Evolutionary conservation across 495 filamentous ascomycete genomes (phyloP), one percentile per base, ranked within the genome.

Genomic region (Aspergillus carlsbadensis): DNA sequence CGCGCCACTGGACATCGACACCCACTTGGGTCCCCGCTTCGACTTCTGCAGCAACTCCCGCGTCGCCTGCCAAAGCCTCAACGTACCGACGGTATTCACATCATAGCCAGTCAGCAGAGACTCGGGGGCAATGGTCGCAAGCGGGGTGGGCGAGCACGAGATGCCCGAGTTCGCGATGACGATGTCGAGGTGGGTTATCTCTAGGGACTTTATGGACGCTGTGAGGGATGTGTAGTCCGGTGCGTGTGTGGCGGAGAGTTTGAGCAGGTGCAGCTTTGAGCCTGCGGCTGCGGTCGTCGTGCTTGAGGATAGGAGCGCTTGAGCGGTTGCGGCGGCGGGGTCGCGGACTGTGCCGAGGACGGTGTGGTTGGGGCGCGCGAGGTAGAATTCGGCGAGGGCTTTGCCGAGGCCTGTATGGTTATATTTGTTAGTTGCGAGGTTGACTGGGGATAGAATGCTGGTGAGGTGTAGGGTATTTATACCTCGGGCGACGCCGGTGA

Each of bases 361-460:
- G 40, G 51, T 54, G 26, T 54, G 51, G 39, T 54, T 44, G 24
- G 51, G 51, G 24, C 51, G 51, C n/a, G 51, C 33, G 39, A 54
- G 51, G 51, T 54, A 54, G 39, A 26, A n/a, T 36, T 54, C 7
- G 14, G 29, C 24, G 26, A 54, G 51, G 51, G 51, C 40, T 18
- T 43, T 29, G 14, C 51, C 51, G 51, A 54, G 14, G 11, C 44
- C 44, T 47, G 44, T 17, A 5, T 10, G 44, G 8, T 3, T n/a
- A n/a, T n/a, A n/a, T n/a, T 6, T 24, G 40, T 43, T 24, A 22
- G 41, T 14, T 44, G 22, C 18, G 6, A n/a, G n/a, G n/a, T n/a
- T n/a, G n/a, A n/a, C n/a, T n/a, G n/a, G n/a, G n/a, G n/a, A n/a
- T n/a, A n/a, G n/a, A n/a, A n/a, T n/a, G 18, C 3, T 44, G 5